These are phyloP conservation scores for Elongisporangium anandrum DNA, from an alignment of 352 stramenopile species.

Conservation along the genomic window DNA sequence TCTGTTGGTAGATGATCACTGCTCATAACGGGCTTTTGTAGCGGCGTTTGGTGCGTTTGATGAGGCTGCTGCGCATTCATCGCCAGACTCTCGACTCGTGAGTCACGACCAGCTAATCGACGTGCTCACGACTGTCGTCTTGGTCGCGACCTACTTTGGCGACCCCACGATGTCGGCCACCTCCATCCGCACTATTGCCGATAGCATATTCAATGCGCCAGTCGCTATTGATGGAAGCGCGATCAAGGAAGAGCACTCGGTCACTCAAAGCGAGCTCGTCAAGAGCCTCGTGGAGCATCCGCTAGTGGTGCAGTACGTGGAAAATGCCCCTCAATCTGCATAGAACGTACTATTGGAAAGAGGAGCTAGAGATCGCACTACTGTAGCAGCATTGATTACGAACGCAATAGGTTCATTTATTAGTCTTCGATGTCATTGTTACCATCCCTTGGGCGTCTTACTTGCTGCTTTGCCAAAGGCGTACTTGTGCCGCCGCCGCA, in stretches of 20 bases:
- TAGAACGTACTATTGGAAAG: too few species aligned
- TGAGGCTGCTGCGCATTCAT: too few species aligned
- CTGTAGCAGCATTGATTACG: too few species aligned
- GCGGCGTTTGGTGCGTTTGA: slow-evolving; percentile 1
- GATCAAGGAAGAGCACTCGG: slow-evolving; percentile 13
- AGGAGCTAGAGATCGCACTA: too few species aligned
- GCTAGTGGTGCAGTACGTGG: slow-evolving; percentile 39
- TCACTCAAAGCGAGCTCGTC: slow-evolving; percentile 17
- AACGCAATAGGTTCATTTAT: too few species aligned
- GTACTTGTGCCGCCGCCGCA: slow-evolving; percentile 46
- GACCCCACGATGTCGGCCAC: slow-evolving; percentile 34
- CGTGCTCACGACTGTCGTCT: slow-evolving; percentile 35
- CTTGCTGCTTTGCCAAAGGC: slow-evolving; percentile 24
- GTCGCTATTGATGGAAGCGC: too few species aligned
- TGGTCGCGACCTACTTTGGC: slow-evolving; percentile 49
- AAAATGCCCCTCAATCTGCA: not conserved
- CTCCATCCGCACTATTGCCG: slow-evolving; percentile 19
- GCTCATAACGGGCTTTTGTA: too few species aligned
- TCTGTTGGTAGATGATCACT: too few species aligned
- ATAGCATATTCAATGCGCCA: slow-evolving; percentile 32
- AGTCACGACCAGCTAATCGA: slow-evolving; percentile 30
- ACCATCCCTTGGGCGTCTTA: not conserved
- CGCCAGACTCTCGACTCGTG: slow-evolving; percentile 4
- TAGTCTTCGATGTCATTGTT: too few species aligned
- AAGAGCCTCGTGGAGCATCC: slow-evolving; percentile 28